Base-by-base conservation (phyloP, 1,139 yeast genomes). In the Kazachstania sp. region DNA sequence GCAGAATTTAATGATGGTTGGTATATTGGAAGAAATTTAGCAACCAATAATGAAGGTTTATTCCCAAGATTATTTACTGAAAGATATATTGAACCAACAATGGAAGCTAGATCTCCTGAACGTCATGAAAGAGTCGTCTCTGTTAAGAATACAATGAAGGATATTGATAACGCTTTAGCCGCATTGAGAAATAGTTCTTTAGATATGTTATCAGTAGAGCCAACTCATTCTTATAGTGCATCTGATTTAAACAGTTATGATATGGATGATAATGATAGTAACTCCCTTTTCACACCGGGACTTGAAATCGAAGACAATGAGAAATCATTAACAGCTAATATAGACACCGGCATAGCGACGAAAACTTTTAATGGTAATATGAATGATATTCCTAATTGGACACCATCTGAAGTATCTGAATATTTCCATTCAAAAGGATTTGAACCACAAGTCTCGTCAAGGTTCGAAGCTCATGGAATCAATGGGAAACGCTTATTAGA, bases 1-100 rank as follows among this genome's bases (percentile, higher is more conserved):
- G 78, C 82, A 52, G 97, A 86, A 59, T 92, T 85, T 66, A 85
- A 86, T 56, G 99, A 92, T 65, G 97, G 97, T n/a, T 92, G 99
- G 99, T 92, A 83, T 60, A 77, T 77, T 83, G 96, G 97, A 9
- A 81, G 82, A 53, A 88, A 90, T 57, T 64, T 86, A 46, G 63
- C 75, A 43, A 81, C 90, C 0, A 77, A 77, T 44, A 75, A 78
- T 50, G 88, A 86, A 11, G 98, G 98, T 0, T 71, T 92, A 41
- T 92, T 87, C 61, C 98, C 98, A 11, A 85, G 83, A 59, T 78
- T 87, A 12, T 92, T 90, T 63, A 86, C 94, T 1, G 81, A 78
- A 56, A 59, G 72, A 4, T 55, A 41, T 12, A 31, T 32, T 16
- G 18, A 30, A 26, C 41, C 67, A 15, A 65, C 66, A 29, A 55